These are phyloP conservation scores for Colletotrichum shisoi DNA, from an alignment of 2,329 filamentous ascomycete genomes.

Conservation along the genomic window DNA sequence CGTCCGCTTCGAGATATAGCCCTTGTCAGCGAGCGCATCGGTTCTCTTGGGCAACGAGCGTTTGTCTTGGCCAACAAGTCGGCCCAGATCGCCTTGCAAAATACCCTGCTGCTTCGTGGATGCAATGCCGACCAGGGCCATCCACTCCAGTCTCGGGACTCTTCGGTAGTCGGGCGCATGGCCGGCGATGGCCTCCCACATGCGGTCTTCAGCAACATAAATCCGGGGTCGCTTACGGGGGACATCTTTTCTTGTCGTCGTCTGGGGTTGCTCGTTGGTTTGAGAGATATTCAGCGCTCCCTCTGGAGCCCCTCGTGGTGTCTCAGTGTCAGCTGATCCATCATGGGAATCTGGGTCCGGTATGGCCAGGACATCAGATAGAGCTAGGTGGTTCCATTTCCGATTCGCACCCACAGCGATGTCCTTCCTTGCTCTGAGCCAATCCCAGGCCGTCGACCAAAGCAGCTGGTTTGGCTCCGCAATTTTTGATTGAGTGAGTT, in stretches of 20 bases:
- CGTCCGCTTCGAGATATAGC: constrained; percentile 69
- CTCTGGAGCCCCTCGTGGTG: not conserved
- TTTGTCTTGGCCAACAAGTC: constrained; percentile 68
- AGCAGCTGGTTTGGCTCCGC: constrained; percentile 26
- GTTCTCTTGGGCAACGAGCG: constrained; percentile 69
- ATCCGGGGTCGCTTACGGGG: constrained; percentile 47
- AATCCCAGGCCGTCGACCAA: constrained; percentile 41
- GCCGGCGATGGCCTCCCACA: constrained; percentile 68
- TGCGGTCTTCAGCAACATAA: constrained; percentile 61
- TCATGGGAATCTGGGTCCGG: constrained; percentile 31
- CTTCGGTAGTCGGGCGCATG: constrained; percentile 67
- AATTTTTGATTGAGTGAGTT: not conserved
- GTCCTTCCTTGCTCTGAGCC: constrained; percentile 42
- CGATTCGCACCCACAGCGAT: constrained; percentile 41
- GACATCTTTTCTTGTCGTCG: not conserved
- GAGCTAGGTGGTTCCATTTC: constrained; percentile 39
- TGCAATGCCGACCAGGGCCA: constrained; percentile 65
- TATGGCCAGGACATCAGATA: constrained; percentile 39
- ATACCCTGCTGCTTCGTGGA: constrained; percentile 63
- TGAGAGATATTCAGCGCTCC: not conserved
- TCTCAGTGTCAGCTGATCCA: not conserved
- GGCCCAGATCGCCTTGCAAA: constrained; percentile 66
- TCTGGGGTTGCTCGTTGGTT: not conserved
- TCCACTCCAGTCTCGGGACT: constrained; percentile 67
- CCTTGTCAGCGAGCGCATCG: constrained; percentile 65